Conservation (phyloP, 2,329 filamentous ascomycete genomes). For the Sordariomycetes sp. region DNA sequence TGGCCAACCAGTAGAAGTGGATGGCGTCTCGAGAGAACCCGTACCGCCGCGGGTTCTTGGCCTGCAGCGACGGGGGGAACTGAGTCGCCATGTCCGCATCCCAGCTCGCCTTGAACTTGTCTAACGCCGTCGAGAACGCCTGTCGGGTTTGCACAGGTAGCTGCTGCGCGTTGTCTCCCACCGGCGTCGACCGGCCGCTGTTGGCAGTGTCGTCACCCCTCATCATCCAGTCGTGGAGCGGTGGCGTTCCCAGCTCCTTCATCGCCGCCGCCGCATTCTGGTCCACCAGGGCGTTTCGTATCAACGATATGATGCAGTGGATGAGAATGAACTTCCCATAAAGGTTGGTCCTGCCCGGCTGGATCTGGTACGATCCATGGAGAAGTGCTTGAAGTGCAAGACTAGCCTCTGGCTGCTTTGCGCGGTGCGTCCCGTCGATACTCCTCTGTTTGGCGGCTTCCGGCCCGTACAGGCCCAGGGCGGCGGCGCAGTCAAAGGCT, state of each 20-base stretch:
- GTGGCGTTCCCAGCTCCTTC: slow-evolving; percentile 37
- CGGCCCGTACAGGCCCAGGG: slow-evolving; percentile 48
- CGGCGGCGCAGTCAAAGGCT: slow-evolving; percentile 45
- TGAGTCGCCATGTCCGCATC: slow-evolving; percentile 56
- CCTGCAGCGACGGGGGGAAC: slow-evolving; percentile 38
- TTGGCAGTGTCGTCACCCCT: slow-evolving; percentile 23
- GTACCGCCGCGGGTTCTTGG: slow-evolving; percentile 40
- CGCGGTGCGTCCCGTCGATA: slow-evolving; percentile 44
- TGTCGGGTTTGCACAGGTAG: slow-evolving; percentile 32
- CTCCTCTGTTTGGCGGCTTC: slow-evolving; percentile 42
- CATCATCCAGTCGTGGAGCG: slow-evolving; percentile 44
- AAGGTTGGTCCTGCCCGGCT: slow-evolving; percentile 53
- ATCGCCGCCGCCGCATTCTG: slow-evolving; percentile 19
- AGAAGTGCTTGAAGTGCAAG: slow-evolving; percentile 48
- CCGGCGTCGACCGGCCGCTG: slow-evolving; percentile 31
- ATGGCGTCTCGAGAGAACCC: slow-evolving; percentile 61
- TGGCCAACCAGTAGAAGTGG: slow-evolving; percentile 62
- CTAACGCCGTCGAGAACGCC: slow-evolving; percentile 41
- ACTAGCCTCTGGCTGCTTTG: slow-evolving; percentile 52
- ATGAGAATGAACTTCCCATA: slow-evolving; percentile 65
- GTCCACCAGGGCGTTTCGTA: slow-evolving; percentile 30
- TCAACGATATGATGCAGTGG: slow-evolving; percentile 52
- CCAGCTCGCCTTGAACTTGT: slow-evolving; percentile 63
- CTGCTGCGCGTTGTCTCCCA: slow-evolving; percentile 19
- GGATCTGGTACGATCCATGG: slow-evolving; percentile 43